Evolutionary conservation across 106 monocot species (phyloP).

Genomic region (Iris macrosiphon): DNA sequence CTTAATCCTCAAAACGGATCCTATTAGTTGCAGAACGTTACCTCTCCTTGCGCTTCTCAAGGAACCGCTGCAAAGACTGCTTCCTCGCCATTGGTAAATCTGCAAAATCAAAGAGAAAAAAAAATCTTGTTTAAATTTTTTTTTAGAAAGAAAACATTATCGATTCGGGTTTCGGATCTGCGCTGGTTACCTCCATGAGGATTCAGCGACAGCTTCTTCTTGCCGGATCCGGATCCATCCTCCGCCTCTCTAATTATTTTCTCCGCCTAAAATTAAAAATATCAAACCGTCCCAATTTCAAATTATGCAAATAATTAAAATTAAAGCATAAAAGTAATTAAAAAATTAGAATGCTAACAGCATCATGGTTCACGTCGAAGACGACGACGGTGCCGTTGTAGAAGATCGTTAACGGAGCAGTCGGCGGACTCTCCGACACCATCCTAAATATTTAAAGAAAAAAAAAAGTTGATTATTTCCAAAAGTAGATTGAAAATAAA

Average conservation of each 20-base stretch:
- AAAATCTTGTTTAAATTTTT: neutral
- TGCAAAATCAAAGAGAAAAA: neutral
- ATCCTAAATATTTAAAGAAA: too few relatives aligned
- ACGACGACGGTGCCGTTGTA: constrained; percentile 17
- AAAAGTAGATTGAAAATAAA: too few relatives aligned
- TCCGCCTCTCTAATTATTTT: constrained; percentile 6
- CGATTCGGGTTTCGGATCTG: too few relatives aligned
- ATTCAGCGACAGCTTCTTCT: too few relatives aligned
- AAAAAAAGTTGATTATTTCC: too few relatives aligned
- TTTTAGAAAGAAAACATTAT: too few relatives aligned
- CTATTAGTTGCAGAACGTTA: too few relatives aligned
- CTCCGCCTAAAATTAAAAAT: constrained; percentile 6
- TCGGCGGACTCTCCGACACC: too few relatives aligned
- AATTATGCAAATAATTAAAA: too few relatives aligned
- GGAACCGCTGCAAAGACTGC: constrained; percentile 14
- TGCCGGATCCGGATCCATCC: neutral
- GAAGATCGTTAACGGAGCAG: constrained; percentile 17
- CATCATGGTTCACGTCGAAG: constrained; percentile 13
- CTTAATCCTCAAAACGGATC: too few relatives aligned
- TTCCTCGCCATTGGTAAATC: constrained; percentile 9
- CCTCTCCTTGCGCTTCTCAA: constrained; percentile 22
- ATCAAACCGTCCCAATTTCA: too few relatives aligned
- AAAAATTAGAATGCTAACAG: constrained; percentile 2
- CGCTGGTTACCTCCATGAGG: neutral
- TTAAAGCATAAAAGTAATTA: too few relatives aligned